Conservation (phyloP, 2,329 filamentous ascomycete genomes). For the Metarhizium guizhouense region DNA sequence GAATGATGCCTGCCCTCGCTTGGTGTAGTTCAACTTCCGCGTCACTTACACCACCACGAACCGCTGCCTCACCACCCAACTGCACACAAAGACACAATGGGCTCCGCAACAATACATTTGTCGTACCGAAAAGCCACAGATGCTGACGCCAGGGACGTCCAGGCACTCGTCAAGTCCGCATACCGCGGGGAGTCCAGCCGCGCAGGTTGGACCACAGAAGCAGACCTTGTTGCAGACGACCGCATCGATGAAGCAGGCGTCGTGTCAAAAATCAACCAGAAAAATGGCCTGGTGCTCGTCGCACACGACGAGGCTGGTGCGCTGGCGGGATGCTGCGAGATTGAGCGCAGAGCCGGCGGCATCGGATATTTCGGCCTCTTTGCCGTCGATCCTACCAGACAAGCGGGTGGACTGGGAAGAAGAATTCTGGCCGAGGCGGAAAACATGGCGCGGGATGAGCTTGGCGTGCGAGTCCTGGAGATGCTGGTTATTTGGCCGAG, state of each 20-base stretch:
- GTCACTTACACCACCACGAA: too few relatives aligned
- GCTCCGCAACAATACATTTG: slow-evolving; percentile 10
- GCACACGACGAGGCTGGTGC: slow-evolving; percentile 19
- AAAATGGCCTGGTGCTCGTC: slow-evolving; percentile 27
- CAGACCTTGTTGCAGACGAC: slow-evolving; percentile 31
- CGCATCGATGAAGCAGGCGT: slow-evolving; percentile 31
- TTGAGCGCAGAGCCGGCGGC: slow-evolving; percentile 19
- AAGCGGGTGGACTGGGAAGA: slow-evolving; percentile 35
- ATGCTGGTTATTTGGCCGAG: slow-evolving; percentile 36
- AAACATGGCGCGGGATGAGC: slow-evolving; percentile 21
- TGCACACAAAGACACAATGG: background rate
- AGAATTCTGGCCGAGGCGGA: slow-evolving; percentile 33
- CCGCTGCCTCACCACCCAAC: too few relatives aligned
- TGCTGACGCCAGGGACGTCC: slow-evolving; percentile 22
- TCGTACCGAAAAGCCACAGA: slow-evolving; percentile 26
- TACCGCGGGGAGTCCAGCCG: slow-evolving; percentile 33
- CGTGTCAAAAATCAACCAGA: slow-evolving; percentile 29
- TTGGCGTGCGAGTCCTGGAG: slow-evolving; percentile 27
- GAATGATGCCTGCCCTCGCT: too few relatives aligned
- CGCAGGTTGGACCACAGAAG: slow-evolving; percentile 38
- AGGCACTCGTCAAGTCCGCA: slow-evolving; percentile 31
- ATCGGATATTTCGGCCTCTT: slow-evolving; percentile 38
- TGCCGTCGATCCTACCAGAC: slow-evolving; percentile 32
- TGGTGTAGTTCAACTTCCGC: too few relatives aligned
- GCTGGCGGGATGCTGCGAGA: slow-evolving; percentile 35